phyloP scores from a whole-genome alignment of 176 grass and related monocot genomes.

The Bromus sterilis region DNA sequence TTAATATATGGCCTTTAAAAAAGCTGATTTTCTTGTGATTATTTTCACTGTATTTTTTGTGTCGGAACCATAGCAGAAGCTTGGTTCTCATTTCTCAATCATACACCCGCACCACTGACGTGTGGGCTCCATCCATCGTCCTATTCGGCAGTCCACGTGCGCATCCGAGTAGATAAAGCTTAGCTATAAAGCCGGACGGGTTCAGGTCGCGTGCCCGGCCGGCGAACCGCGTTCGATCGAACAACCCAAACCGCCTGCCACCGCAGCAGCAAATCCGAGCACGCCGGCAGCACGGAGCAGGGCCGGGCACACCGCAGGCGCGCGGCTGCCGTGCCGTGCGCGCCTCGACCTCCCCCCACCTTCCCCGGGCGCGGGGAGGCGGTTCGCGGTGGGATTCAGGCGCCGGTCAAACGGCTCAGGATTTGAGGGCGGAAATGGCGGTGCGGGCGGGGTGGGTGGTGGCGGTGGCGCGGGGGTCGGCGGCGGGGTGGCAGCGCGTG shows the following conservation, averaged over 20 bases:
- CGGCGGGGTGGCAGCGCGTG: conserved; percentile 68
- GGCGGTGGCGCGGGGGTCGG: conserved; percentile 75
- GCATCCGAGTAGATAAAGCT: conserved; percentile 16
- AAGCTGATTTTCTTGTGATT: too few species aligned
- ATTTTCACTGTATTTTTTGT: too few species aligned
- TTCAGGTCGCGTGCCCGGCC: background rate
- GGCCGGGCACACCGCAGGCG: background rate
- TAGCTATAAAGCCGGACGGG: background rate
- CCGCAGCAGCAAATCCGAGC: background rate
- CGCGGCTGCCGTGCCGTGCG: background rate
- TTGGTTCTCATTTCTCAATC: background rate
- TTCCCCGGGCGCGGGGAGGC: background rate
- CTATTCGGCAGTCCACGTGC: background rate
- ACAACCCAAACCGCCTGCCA: background rate
- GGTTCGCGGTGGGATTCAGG: background rate
- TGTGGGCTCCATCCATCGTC: background rate
- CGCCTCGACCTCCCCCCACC: background rate
- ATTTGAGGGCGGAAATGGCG: conserved; percentile 36
- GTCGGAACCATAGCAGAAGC: too few species aligned
- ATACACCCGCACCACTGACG: background rate
- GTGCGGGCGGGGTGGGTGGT: conserved; percentile 57
- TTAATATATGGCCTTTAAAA: too few species aligned
- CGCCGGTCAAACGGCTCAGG: background rate
- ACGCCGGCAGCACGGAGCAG: background rate
- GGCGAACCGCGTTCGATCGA: background rate